Conservation (phyloP, 371 early-diverging fungal genomes). For the Rhizopus sp. region DNA sequence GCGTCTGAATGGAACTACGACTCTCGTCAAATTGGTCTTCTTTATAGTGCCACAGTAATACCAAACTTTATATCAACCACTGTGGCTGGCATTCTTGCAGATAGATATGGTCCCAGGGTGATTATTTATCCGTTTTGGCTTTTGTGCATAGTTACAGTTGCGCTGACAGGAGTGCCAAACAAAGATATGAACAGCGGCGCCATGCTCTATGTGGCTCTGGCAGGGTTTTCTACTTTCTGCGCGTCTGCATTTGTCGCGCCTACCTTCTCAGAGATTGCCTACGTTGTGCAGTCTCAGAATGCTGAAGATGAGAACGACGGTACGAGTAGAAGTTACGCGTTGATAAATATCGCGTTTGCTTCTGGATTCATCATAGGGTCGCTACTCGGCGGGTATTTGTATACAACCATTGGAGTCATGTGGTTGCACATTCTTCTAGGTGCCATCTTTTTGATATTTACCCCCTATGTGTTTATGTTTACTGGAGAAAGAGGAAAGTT, state of each 20-base stretch:
- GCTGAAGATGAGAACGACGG: slow-evolving; percentile 35
- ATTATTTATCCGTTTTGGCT: slow-evolving; percentile 27
- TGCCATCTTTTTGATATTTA: slow-evolving; percentile 22
- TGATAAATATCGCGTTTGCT: slow-evolving; percentile 57
- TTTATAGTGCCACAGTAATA: slow-evolving; percentile 51
- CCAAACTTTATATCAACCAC: slow-evolving; percentile 49
- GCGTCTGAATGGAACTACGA: slow-evolving; percentile 42
- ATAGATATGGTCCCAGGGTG: slow-evolving; percentile 48
- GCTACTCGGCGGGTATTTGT: slow-evolving; percentile 20
- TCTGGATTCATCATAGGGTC: slow-evolving; percentile 34
- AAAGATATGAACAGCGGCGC: slow-evolving; percentile 33
- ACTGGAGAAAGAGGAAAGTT: slow-evolving; percentile 13
- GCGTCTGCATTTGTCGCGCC: slow-evolving; percentile 47
- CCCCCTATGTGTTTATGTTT: slow-evolving; percentile 32
- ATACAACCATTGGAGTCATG: slow-evolving; percentile 21
- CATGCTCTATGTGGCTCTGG: slow-evolving; percentile 31
- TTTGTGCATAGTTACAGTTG: slow-evolving; percentile 27
- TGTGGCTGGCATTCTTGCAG: slow-evolving; percentile 47
- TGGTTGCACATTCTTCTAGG: slow-evolving; percentile 23
- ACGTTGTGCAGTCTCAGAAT: slow-evolving; percentile 37
- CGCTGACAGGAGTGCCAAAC: slow-evolving; percentile 43
- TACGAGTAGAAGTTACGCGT: slow-evolving; percentile 46
- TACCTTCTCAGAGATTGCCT: slow-evolving; percentile 47
- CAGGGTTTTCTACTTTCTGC: slow-evolving; percentile 45
- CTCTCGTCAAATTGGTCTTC: slow-evolving; percentile 50